phyloP scores from a whole-genome alignment of 2,329 filamentous ascomycete genomes.

The Ophiostoma ips region DNA sequence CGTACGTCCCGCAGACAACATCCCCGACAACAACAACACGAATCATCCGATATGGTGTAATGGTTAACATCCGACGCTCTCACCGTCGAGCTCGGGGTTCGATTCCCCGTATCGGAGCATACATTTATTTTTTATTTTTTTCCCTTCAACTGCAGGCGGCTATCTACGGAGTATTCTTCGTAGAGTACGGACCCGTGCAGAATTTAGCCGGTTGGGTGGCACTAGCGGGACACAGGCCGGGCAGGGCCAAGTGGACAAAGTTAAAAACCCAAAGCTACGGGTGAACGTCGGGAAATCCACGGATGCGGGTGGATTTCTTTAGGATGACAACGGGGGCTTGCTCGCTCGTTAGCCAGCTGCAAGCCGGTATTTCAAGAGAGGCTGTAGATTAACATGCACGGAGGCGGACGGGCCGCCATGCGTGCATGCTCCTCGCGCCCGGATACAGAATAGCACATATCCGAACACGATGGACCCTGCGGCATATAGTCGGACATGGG shows the following conservation, averaged over 20 bases:
- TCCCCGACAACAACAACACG: not conserved
- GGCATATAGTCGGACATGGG: no score
- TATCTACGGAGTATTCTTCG: no score
- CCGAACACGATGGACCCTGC: no score
- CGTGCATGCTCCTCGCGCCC: no score
- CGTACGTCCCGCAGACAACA: no score
- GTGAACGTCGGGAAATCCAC: not conserved
- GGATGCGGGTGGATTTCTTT: not conserved
- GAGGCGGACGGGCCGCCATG: no score
- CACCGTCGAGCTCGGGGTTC: slow-evolving; percentile 4
- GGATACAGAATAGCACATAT: no score
- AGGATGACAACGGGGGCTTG: not conserved
- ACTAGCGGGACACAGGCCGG: not conserved
- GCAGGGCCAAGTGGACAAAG: not conserved
- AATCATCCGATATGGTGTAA: slow-evolving; percentile 3
- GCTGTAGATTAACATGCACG: not conserved
- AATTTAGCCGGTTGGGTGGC: not conserved
- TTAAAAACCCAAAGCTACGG: no score
- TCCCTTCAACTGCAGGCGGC: no score
- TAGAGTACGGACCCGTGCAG: no score
- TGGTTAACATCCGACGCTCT: slow-evolving; percentile 4
- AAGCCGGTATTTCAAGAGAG: not conserved
- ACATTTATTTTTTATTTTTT: not conserved
- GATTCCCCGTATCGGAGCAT: slow-evolving; percentile 4
- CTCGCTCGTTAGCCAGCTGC: not conserved